Base-by-base conservation (phyloP, 2,329 filamentous ascomycete species). In the Chrysoporthe puriensis region DNA sequence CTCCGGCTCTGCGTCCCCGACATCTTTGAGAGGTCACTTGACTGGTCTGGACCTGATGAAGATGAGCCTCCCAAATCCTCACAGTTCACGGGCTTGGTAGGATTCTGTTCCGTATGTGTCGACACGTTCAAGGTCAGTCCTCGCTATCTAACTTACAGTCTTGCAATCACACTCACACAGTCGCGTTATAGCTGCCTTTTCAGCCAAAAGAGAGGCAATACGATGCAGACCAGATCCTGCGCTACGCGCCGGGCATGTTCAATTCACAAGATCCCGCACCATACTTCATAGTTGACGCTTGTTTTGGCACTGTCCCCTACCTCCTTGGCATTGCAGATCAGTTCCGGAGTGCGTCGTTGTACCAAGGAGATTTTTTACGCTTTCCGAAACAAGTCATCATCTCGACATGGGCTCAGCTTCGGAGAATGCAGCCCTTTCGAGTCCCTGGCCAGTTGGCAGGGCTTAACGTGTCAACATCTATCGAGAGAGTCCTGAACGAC, bases 51-150 rank as follows among this genome's bases (percentile, higher is more conserved):
- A 4, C 48, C 16, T 14, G 42, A 62, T n/a, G 56, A 69, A 6
- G 36, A 70, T n/a, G 63, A 66, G 60, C 65, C 66, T 50, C 61
- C 63, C 3, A 46, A 58, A 2, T 14, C 54, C 18, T 56, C 46
- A 16, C 7, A 40, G 0, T 71, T 70, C 61, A 46, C 4, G 8
- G 66, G 63, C 40, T 61, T 69, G 26, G 26, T 44, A 9, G 70
- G 70, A 9, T 67, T 60, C 36, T 70, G 70, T 34, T 57, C 59
- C 4, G 44, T 58, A 43, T 71, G 70, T 26, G 62, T 63, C 36
- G 13, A 59, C 2, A 40, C 14, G 34, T 57, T 56, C 56, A 67
- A 62, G 64, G 70, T 70, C 26, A 60, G 66, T 65, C 21, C 14
- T 48, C 44, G 18, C 21, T 13, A 8, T 21, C 18, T 6, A 34